Base-by-base conservation (phyloP, 441 rosid species). In the Populus hybrid region DNA sequence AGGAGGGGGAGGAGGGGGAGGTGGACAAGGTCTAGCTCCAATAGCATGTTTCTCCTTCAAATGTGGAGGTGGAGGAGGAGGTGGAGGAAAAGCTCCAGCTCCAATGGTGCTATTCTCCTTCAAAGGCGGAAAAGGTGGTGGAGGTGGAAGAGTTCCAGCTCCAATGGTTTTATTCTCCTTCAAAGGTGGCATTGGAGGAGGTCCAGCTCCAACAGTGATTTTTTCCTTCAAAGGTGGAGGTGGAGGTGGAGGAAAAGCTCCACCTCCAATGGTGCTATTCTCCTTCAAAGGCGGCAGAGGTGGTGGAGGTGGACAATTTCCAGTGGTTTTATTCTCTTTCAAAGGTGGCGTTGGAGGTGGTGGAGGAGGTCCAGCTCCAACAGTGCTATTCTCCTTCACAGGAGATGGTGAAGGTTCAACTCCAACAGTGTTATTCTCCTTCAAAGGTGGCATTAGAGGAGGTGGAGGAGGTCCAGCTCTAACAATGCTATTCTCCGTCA, bases 1-100 rank as follows among this genome's bases (percentile, higher is more conserved):
- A 74, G 90, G 89, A 20, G 75, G 79, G 87, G 90, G 86, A 71
- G 82, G 88, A 18, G 86, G 89, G 14, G 92, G 82, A 7, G 88
- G 86, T 33, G 89, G 86, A 9, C 73, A 63, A 35, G 78, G 72
- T 68, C 69, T 65, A 71, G 75, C 70, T 71, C 74, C 59, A 76
- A 66, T 59, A 72, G 63, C 76, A 7, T 33, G 38, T 29, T 84
- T 78, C 56, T 83, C 77, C 79, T 40, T 82, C 72, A 33, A 88
- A 80, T 70, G 79, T 71, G 74, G 76, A 36, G 80, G 78, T 2
- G 84, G 71, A 40, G 79, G 80, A 59, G 82, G 71, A 42, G 79
- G 81, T 59, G 81, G 77, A 42, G 82, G 76, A 7, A 79, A 77
- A 33, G 77, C 38, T 53, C 72, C 72, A 72, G 26, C 3, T 36